These are phyloP conservation scores for Colletotrichum sidae DNA, from an alignment of 2,329 filamentous ascomycete genomes.

Conservation along the genomic window DNA sequence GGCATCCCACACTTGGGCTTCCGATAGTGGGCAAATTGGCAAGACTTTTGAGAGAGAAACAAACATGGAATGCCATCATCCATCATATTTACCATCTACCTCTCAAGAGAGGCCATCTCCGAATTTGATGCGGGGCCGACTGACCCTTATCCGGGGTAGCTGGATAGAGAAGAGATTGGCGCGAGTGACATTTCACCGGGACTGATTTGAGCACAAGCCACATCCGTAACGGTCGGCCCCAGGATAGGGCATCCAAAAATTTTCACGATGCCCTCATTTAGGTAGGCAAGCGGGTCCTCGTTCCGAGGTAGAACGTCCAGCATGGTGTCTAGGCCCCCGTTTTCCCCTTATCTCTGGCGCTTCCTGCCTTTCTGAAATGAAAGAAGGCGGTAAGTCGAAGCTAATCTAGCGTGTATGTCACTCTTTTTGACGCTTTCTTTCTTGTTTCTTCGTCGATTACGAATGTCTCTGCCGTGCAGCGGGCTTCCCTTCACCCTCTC, in stretches of 20 bases:
- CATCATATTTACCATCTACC: no score
- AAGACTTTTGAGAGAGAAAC: no score
- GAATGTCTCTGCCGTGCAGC: no score
- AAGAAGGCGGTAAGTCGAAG: not conserved
- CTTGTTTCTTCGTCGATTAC: not conserved
- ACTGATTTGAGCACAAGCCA: slow-evolving; percentile 6
- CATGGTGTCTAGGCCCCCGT: not conserved
- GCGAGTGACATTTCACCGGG: slow-evolving; percentile 7
- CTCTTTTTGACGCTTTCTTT: not conserved
- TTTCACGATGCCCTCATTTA: slow-evolving; percentile 37
- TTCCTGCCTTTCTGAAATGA: slow-evolving; percentile 1
- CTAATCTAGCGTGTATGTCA: not conserved
- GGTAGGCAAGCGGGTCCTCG: slow-evolving; percentile 22
- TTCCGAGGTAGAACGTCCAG: not conserved
- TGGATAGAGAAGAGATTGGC: not conserved
- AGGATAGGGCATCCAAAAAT: slow-evolving; percentile 33
- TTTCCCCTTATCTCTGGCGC: slow-evolving; percentile 5
- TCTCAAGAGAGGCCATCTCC: not conserved
- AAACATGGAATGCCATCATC: no score
- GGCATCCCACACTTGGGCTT: no score
- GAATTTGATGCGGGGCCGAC: not conserved
- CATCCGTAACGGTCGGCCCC: not conserved
- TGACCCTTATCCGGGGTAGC: slow-evolving; percentile 17
- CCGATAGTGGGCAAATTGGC: no score
- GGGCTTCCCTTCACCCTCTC: no score